Base-by-base conservation (phyloP, 768 basidiomycete species). In the Sistotremastrum niveocremeum region DNA sequence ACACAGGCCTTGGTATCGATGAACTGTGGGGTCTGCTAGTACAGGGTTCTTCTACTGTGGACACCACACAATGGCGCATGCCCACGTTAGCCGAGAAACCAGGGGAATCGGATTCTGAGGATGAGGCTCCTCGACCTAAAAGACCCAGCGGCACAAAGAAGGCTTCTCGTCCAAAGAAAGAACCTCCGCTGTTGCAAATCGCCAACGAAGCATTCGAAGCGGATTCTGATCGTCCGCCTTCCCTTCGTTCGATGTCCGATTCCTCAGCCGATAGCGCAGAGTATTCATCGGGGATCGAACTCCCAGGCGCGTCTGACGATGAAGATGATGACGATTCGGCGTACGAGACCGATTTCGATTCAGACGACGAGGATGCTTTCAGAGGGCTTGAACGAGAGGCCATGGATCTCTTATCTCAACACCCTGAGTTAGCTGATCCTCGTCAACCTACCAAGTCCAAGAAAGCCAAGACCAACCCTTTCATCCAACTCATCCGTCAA, bases 401-500 rank as follows among this genome's bases (percentile, higher is more conserved):
- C 3, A 83, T 86, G 81, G 77, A 84, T 49, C 65, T 71, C 11
- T 77, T 74, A 1, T 66, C 36, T 30, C 65, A 76, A 43, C 68
- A 62, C 37, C 65, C 73, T 12, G 79, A 79, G 46, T 78, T 77
- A 59, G 67, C 76, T 42, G 74, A 81, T 55, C 59, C 57, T 6
- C 65, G 66, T 32, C 66, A 62, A 46, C 59, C 60, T 8, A 59
- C 60, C 9, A 57, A 59, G 10, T 65, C 66, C 41, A 57, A 66
- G 37, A 58, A 66, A 8, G 66, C 70, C 44, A 79, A 79, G 55
- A 74, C 70, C 12, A 90, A 89, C 55, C 82, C 84, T 0, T 87
- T 90, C 59, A 59, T 88, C 54, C 86, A 79, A 57, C 60, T 87
- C 34, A 65, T 90, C 51, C 79, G 79, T 34, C 79, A 81, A 9